Evolutionary conservation across 768 basidiomycete genomes (phyloP), one percentile per base, ranked within the genome.

Genomic region (Tylopilus balloui): DNA sequence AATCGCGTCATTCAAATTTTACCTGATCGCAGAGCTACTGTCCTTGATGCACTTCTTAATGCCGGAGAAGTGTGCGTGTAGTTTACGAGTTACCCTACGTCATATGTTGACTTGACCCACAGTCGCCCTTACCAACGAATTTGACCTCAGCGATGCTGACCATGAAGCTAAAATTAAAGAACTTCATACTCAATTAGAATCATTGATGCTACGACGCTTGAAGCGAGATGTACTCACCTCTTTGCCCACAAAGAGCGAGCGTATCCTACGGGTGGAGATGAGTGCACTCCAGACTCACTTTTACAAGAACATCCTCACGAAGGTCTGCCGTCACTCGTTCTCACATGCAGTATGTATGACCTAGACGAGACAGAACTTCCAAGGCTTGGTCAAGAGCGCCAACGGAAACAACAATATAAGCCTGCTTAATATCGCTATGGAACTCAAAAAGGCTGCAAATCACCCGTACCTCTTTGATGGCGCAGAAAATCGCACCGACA

Each of bases 31-130:
- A 96, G 96, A 99, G 68, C 72, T 99, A 29, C 75, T 98, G 35
- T 92, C 96, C 9, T 72, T 98, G 67, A 98, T 98, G 95, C 96
- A 98, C 68, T 99, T 99, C 77, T 75, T 98, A 57, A 96, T 96
- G 90, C 96, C 96, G 8, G 94, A 98, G 62, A 92, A 91, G 73
- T 99, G 92, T 90, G 56, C 67, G 86, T 57, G 38, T 9, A 20
- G 14, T 35, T 36, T 32, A 20, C 23, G 27, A n/a, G 19, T 35
- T 9, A 25, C 3, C 10, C 19, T 15, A 19, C 5, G n/a, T 11
- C 13, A 9, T 29, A 12, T 38, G 10, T 35, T 68, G 17, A 68
- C 14, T 44, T 43, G 24, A 28, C 27, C 42, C 42, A 24, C 64
- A 95, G 91, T 97, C 68, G 84, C 88, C 28, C 77, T 99, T 24